Evolutionary conservation across 2,329 filamentous ascomycete genomes (phyloP), one percentile per base, ranked within the genome.

Genomic region (Camptophora hylomeconis): DNA sequence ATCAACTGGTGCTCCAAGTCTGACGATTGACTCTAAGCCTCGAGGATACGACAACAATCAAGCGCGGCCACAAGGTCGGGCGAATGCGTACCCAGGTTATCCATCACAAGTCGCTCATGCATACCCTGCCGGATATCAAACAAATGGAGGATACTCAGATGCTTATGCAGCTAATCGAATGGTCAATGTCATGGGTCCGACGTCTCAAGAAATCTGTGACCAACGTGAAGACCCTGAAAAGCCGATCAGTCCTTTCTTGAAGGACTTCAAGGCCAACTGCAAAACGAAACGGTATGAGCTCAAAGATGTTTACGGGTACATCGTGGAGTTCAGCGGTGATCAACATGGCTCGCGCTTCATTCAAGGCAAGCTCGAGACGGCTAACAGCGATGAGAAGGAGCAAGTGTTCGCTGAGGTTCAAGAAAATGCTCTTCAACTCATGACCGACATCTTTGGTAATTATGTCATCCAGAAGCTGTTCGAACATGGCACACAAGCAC

Each of bases 381-480:
- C 89, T 31, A 94, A 92, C 50, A 93, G 84, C 46, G 89, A 95
- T 37, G 87, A 94, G 49, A 95, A 94, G 56, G 82, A 92, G 17
- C 75, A 76, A 32, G 71, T 95, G 1, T 95, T 94, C 60, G 65
- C 68, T 1, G 89, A 95, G 53, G 83, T 98, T 24, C 70, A 80
- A 44, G 71, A 75, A 1, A 89, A 98, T 42, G 74, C 79, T 2
- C 56, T 92, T 17, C 83, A 87, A 47, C 61, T 98, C 26, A 94
- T 93, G 83, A 87, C 78, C 24, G 89, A 95, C 51, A 78, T 95
- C 0, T 98, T 94, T 49, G 89, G 89, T 30, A 98, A 98, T 53
- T 98, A 95, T 49, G 89, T 98, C 19, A 86, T 95, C 20, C 89
- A 98, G 49, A 95, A 94, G 52, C 76, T 95, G 50, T 94, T 95